Percentiles rank a stretch among this genome's conserved stretches.
Evolutionary conservation across 345 rosid genomes (phyloP).

Genomic region (Corchorus capsularis): DNA sequence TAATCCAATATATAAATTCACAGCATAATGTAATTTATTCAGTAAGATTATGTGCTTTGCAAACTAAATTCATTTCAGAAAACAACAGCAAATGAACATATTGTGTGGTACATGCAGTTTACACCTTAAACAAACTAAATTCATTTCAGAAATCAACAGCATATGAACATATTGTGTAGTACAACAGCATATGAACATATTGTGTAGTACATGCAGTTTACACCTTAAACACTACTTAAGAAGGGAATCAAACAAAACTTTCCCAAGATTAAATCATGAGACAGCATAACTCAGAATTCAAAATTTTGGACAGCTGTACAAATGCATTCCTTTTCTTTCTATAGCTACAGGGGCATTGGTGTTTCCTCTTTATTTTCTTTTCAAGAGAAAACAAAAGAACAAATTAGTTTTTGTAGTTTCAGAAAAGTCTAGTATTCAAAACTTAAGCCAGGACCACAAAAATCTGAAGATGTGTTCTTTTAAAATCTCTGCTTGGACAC

Average conservation of each 20-base stretch:
- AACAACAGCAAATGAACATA: neutral
- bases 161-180: neutral
- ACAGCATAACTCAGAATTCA: neutral
- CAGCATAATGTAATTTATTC: neutral
- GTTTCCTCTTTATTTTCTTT: neutral
- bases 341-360: neutral
- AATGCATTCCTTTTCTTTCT: neutral
- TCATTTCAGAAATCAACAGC: neutral
- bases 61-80: slow-evolving; percentile 2
- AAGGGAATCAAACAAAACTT: neutral
- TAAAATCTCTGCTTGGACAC: neutral
- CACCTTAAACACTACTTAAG: neutral
- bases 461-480: neutral
- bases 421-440: neutral
- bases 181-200: neutral
- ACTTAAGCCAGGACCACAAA: neutral
- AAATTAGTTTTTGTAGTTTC: neutral
- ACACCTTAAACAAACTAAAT: slow-evolving; percentile 1
- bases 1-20: neutral
- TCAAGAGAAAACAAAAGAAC: neutral
- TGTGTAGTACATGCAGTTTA: neutral
- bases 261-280: neutral
- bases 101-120: neutral
- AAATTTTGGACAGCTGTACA: neutral
- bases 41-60: slow-evolving; percentile 5